phyloP scores from a whole-genome alignment of 1,139 yeast species.

The Tardiomyces depauwii region DNA sequence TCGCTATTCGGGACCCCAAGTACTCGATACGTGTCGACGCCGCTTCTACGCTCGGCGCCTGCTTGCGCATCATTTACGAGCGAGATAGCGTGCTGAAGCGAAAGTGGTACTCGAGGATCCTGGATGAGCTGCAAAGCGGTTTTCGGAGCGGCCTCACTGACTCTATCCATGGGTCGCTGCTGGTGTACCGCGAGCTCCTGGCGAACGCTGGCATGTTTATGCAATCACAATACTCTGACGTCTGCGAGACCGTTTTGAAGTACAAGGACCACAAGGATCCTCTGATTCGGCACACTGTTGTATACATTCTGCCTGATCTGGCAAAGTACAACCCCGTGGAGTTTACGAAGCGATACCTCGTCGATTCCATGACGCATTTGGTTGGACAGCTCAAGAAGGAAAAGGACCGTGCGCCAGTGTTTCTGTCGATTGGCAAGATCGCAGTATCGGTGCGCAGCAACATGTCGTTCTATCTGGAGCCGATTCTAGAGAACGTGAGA shows the following conservation, averaged over 20 bases:
- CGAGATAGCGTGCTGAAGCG: slow-evolving; percentile 64
- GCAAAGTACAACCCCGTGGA: slow-evolving; percentile 69
- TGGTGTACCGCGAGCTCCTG: slow-evolving; percentile 76
- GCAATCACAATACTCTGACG: slow-evolving; percentile 61
- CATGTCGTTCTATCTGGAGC: slow-evolving; percentile 81
- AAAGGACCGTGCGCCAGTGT: slow-evolving; percentile 67
- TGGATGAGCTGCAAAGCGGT: slow-evolving; percentile 49
- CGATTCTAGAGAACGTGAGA: slow-evolving; percentile 69
- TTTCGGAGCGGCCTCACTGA: slow-evolving; percentile 44
- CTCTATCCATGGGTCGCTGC: slow-evolving; percentile 71
- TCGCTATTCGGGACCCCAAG: slow-evolving; percentile 72
- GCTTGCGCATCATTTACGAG: slow-evolving; percentile 66
- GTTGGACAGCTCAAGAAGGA: slow-evolving; percentile 68
- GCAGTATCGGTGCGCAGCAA: slow-evolving; percentile 77
- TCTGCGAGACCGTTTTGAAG: slow-evolving; percentile 63
- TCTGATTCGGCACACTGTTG: slow-evolving; percentile 71
- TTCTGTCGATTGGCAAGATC: slow-evolving; percentile 77
- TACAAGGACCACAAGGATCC: slow-evolving; percentile 71
- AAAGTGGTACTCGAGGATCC: slow-evolving; percentile 63
- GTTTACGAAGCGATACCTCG: slow-evolving; percentile 74
- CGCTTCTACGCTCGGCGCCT: slow-evolving; percentile 67
- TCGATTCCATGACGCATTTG: slow-evolving; percentile 67
- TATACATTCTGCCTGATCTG: slow-evolving; percentile 69
- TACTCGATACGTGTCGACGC: slow-evolving; percentile 70
- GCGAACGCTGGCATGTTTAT: slow-evolving; percentile 53